These are phyloP conservation scores for Trichosanthes cucumerina DNA, from an alignment of 306 rosid species.

Conservation along the genomic window DNA sequence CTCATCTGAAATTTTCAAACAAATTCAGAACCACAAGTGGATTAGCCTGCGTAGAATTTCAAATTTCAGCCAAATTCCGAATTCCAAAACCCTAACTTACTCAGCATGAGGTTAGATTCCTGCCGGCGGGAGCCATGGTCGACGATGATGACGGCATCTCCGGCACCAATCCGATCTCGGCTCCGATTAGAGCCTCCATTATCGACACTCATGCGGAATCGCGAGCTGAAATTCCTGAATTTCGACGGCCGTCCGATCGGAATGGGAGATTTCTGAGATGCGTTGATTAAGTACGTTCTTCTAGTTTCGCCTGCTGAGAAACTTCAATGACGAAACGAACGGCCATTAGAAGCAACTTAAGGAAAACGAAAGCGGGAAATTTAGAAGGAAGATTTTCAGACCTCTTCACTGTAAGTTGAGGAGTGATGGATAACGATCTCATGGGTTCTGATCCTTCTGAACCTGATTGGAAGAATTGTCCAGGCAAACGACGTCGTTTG, in stretches of 20 bases:
- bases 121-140: constrained; percentile 91
- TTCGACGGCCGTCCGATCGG: constrained; percentile 10
- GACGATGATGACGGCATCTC: constrained; percentile 68
- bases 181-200: constrained; percentile 22
- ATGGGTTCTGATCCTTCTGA: background rate
- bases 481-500: background rate
- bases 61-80: background rate
- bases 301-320: constrained; percentile 20
- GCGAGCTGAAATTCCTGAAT: constrained; percentile 16
- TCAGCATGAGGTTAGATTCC: constrained; percentile 81
- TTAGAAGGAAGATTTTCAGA: background rate
- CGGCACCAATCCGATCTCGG: constrained; percentile 29
- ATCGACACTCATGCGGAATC: constrained; percentile 25
- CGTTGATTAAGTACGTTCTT: constrained; percentile 18
- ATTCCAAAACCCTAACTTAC: constrained; percentile 31
- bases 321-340: constrained; percentile 17
- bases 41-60: background rate
- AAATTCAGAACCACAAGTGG: background rate
- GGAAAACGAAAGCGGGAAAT: background rate
- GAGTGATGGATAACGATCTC: constrained; percentile 9
- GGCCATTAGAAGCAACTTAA: background rate
- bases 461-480: background rate
- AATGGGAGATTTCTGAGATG: constrained; percentile 25
- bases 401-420: constrained; percentile 25
- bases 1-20: constrained; percentile 41